Evolutionary conservation across 2,329 filamentous ascomycete genomes (phyloP).

Genomic region (Verticillium albo-atrum): DNA sequence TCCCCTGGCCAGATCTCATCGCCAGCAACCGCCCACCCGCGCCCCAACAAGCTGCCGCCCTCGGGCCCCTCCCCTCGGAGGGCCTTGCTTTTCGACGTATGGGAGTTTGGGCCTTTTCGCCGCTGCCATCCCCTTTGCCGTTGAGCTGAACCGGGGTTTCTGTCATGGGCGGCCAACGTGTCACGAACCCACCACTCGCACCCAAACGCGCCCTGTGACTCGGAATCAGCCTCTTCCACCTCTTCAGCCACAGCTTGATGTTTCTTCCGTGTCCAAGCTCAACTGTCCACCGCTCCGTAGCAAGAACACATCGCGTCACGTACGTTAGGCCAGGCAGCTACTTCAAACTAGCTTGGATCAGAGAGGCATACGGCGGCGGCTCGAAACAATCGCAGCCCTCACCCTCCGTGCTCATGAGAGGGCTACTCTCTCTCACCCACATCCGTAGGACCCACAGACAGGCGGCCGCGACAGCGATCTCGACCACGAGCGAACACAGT

Average conservation of each 20-base stretch:
- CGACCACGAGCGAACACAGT: neutral
- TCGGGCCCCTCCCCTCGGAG: neutral
- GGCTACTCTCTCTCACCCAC: neutral
- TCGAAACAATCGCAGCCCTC: neutral
- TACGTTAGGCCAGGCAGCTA: neutral
- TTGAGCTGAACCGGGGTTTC: neutral
- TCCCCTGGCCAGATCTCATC: constrained; percentile 9
- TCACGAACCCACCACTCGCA: neutral
- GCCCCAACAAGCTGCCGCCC: neutral
- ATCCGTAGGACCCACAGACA: neutral
- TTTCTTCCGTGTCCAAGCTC: neutral
- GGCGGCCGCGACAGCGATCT: neutral
- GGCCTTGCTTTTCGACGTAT: neutral
- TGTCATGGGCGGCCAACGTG: neutral
- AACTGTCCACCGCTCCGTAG: neutral
- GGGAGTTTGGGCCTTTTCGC: neutral
- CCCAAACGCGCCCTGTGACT: neutral
- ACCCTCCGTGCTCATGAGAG: too few relatives aligned
- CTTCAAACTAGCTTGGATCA: too few relatives aligned
- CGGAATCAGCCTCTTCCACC: neutral
- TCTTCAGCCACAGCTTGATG: neutral
- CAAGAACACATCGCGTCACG: neutral
- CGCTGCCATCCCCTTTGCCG: neutral
- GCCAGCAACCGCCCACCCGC: neutral
- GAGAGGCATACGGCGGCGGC: too few relatives aligned